Evolutionary conservation across 176 grass and related monocot genomes (phyloP), one percentile per base, ranked within the genome.

Genomic region (Avena eriantha): DNA sequence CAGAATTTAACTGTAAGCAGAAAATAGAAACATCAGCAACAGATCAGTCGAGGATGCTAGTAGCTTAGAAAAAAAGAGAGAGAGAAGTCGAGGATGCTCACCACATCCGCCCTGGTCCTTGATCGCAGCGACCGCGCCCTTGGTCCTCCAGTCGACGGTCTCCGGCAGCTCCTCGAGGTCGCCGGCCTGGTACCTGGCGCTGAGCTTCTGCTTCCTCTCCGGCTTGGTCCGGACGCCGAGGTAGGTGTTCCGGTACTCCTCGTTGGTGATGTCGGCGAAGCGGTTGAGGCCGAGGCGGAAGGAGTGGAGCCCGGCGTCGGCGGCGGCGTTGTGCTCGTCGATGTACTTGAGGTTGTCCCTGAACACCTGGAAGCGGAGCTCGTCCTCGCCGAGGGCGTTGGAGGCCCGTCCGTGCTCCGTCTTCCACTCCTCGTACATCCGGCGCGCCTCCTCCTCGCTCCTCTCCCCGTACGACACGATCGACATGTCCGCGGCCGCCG

Each of bases 71-170:
- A 29, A 16, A 7, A 47, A 47, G 45, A 47, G 9, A 7, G 12
- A 14, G 34, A 67, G 0, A 21, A 58, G 56, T 13, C 1, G 3
- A 76, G 48, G 49, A 73, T 23, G 66, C 83, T 92, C 21, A 97
- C 95, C 95, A 63, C 95, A 97, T 53, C 95, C 87, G 34, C 95
- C 95, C 86, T 97, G 95, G 84, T 97, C 92, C 87, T 97, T 97
- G 66, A 97, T 26, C 17, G 69, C 88, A 0, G 49, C 81, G 54
- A 97, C 92, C 26, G 95, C 92, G 1, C 95, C 95, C 77, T 91
- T 91, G 7, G 58, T 39, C 89, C 88, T 91, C 95, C 95, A 97
- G 67, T 97, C 95, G 1, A 97, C 85, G 78, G 86, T 81, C 22
- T 92, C 88, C 1, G 95, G 95, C 54, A 97, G 81, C 0, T 23